Conservation (phyloP, 179 eudicot genomes). For the Spergularia azorica region DNA sequence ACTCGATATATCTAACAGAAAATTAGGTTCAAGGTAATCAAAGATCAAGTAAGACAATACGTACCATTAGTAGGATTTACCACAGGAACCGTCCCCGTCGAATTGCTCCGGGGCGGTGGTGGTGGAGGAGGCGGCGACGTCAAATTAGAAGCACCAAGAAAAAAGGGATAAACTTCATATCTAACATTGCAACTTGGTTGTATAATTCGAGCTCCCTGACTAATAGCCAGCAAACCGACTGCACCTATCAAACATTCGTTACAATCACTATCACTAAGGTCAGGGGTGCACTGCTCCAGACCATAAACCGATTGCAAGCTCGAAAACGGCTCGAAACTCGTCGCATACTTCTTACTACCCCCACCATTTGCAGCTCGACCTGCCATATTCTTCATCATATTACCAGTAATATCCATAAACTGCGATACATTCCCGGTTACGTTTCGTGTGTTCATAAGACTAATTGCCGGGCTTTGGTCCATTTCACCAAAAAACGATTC, state of each 20-base stretch:
- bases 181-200: slow-evolving; percentile 19
- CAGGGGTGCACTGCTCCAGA: slow-evolving; percentile 38
- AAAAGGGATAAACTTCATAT: slow-evolving; percentile 21
- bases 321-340: neutral
- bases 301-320: slow-evolving; percentile 20
- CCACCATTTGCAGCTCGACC: slow-evolving; percentile 14
- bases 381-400: neutral
- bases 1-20: too few species aligned
- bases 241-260: slow-evolving; percentile 22
- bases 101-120: neutral
- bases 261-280: slow-evolving; percentile 30
- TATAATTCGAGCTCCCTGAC: slow-evolving; percentile 20
- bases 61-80: too few species aligned
- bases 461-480: fast-evolving
- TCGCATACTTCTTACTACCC: slow-evolving; percentile 5
- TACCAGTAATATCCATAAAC: slow-evolving; percentile 3
- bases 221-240: neutral
- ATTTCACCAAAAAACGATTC: slow-evolving; percentile 9
- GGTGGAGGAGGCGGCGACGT: slow-evolving; percentile 3
- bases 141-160: neutral
- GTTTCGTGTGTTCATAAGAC: neutral
- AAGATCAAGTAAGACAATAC: too few species aligned
- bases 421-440: slow-evolving; percentile 13
- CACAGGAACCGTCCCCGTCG: neutral
- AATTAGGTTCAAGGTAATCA: too few species aligned